Evolutionary conservation across 805 yeast species (phyloP).

Genomic region (Pichia ethanolica): DNA sequence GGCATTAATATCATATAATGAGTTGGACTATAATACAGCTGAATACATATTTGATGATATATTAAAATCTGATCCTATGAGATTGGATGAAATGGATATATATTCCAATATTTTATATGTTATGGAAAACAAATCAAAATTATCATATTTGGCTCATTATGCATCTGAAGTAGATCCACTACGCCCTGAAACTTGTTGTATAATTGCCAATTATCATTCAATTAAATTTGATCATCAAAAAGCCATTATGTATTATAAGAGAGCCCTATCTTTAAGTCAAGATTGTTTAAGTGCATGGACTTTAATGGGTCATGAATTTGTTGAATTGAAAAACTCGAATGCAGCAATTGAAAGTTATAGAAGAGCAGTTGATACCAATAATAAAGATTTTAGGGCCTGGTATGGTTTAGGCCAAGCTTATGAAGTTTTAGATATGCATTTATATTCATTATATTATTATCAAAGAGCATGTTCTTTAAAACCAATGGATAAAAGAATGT

Average conservation of each 20-base stretch:
- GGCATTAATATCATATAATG: slow-evolving; percentile 75
- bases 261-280: slow-evolving; percentile 78
- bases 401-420: slow-evolving; percentile 98
- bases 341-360: slow-evolving; percentile 96
- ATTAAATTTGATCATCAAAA: slow-evolving; percentile 89
- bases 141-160: slow-evolving; percentile 80
- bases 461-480: slow-evolving; percentile 84
- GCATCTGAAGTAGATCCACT: slow-evolving; percentile 77
- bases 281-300: slow-evolving; percentile 93
- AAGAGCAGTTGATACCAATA: slow-evolving; percentile 84
- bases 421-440: slow-evolving; percentile 91
- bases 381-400: slow-evolving; percentile 94
- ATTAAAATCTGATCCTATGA: slow-evolving; percentile 65
- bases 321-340: slow-evolving; percentile 90
- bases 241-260: slow-evolving; percentile 85
- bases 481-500: slow-evolving; percentile 87
- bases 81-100: slow-evolving; percentile 86
- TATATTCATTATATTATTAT: slow-evolving; percentile 85
- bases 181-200: slow-evolving; percentile 91
- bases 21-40: slow-evolving; percentile 77
- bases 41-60: slow-evolving; percentile 74
- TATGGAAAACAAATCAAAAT: slow-evolving; percentile 79
- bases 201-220: slow-evolving; percentile 88
- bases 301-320: slow-evolving; percentile 97
- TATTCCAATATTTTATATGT: slow-evolving; percentile 94